Base-by-base conservation (phyloP, 2,329 filamentous ascomycete genomes). In the Tricladium varicosporioides region DNA sequence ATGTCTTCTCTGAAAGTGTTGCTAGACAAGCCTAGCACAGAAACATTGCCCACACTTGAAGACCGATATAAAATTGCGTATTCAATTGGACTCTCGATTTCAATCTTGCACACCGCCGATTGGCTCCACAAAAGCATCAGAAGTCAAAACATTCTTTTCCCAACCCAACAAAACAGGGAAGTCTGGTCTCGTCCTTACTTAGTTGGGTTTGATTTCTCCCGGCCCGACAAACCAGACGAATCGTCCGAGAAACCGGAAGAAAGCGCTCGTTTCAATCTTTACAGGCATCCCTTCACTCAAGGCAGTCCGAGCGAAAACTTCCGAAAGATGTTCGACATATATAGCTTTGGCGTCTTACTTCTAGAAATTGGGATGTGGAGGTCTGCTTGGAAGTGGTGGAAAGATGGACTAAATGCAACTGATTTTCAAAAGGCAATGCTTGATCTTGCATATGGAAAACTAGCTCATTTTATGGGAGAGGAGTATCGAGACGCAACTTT, bases 91-190 rank as follows among this genome's bases (percentile, higher is more conserved):
- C n/a, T n/a, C n/a, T n/a, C n/a, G n/a, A n/a, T n/a, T n/a, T n/a
- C n/a, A n/a, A n/a, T n/a, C n/a, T n/a, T n/a, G n/a, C 51, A 54
- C 19, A n/a, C 48, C 11, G 42, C 45, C 16, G 70, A 75, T 52
- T 77, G 75, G 75, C 69, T 77, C 2, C 75, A 77, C 66, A 76
- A 77, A 54, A 74, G 72, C 33, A 66, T 77, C 3, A 72, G 73
- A 14, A 71, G 68, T 51, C 62, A 71, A 46, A 75, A 73, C 61
- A 72, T 77, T 42, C 60, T 77, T 19, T 75, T 77, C 61, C 14
- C 36, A 13, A 18, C 55, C 16, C 4, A 56, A 32, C 60, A 69
- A 43, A 58, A 68, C 9, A 14, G 22, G n/a, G 14, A 5, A 19
- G 67, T 68, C 45, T 31, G 5, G 42, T 15, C 54, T 4, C 56